These are phyloP conservation scores for Trichoderma reesei DNA, from an alignment of 495 filamentous ascomycete genomes.

Conservation along the genomic window DNA sequence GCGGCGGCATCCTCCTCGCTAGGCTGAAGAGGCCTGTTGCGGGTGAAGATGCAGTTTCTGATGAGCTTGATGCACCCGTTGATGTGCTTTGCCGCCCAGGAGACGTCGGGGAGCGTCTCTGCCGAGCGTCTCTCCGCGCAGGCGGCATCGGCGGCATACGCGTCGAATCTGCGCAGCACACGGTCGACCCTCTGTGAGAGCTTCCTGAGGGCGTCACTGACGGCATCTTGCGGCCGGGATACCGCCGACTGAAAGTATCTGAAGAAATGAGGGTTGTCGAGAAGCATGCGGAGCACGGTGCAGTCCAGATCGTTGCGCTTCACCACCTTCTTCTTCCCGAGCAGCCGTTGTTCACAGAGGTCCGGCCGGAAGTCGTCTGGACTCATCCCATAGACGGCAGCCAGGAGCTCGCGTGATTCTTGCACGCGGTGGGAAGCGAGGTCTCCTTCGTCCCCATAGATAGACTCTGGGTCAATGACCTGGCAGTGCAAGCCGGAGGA, in stretches of 20 bases:
- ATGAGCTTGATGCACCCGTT: slow-evolving; percentile 21
- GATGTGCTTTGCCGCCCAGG: slow-evolving; percentile 33
- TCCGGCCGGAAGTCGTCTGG: slow-evolving; percentile 31
- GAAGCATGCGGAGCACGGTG: slow-evolving; percentile 38
- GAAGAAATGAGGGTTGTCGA: slow-evolving; percentile 35
- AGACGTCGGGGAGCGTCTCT: slow-evolving; percentile 20
- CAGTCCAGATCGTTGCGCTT: slow-evolving; percentile 34
- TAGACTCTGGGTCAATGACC: slow-evolving; percentile 22
- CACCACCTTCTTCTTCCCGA: slow-evolving; percentile 17
- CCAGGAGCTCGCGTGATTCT: slow-evolving; percentile 36
- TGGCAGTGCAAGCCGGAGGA: slow-evolving; percentile 36
- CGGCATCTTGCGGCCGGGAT: slow-evolving; percentile 26
- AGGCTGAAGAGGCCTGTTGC: slow-evolving; percentile 23
- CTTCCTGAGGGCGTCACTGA: slow-evolving; percentile 30
- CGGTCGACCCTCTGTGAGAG: slow-evolving; percentile 29
- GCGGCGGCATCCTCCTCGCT: slow-evolving; percentile 30
- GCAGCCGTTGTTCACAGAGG: slow-evolving; percentile 22
- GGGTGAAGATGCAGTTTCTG: slow-evolving; percentile 18
- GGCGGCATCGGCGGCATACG: slow-evolving; percentile 19
- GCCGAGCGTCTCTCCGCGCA: slow-evolving; percentile 9
- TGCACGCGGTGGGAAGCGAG: slow-evolving; percentile 20
- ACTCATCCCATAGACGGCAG: slow-evolving; percentile 22
- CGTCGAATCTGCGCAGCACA: slow-evolving; percentile 29
- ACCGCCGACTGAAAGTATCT: slow-evolving; percentile 27
- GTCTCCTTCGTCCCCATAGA: slow-evolving; percentile 7